Evolutionary conservation across 108 stramenopile genomes (phyloP), one percentile per base, ranked within the genome.

Genomic region (Nitzschia sp.): DNA sequence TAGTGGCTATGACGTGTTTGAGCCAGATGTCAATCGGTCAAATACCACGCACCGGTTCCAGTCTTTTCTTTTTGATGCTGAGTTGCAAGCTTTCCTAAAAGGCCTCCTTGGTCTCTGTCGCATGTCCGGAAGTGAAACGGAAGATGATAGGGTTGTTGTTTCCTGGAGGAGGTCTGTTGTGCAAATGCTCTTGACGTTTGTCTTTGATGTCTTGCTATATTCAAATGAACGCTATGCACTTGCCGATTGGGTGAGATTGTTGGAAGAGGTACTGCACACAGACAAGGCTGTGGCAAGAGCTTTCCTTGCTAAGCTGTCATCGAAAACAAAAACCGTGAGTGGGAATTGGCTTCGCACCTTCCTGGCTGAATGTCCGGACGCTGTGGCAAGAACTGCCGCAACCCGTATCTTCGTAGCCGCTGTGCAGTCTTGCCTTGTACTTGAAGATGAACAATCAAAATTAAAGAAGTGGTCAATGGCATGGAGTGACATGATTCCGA

Each of bases 1-100:
- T 65, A 89, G 71, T 60, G 91, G 94, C 15, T 87, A 81, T 41
- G 93, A 90, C 38, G 88, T 86, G 7, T 98, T 89, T 62, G 77
- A 88, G 57, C 85, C 83, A 8, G 94, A 91, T 71, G 97, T 98
- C 11, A 70, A 55, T 8, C 48, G 65, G 17, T 85, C 84, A 41
- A 97, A 96, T 77, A 79, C 87, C 17, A 92, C 87, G 44, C 94
- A 95, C 61, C 71, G 82, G 51, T 89, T 85, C 80, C 90, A 96
- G 64, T 81, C 84, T 25, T 96, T 95, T 72, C 79, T 97, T 42
- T 88, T 98, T 63, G 94, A 95, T 53, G 51, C 81, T 43, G 95
- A 96, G 61, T 94, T 96, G 64, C 95, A 96, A 62, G 37, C 61
- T 12, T 96, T 97, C 57, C 69, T 98, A 46, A 81, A 83, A 57